These are phyloP conservation scores for Cryptosporidium bovis DNA, from an alignment of 169 alveolate genomes.

Conservation along the genomic window DNA sequence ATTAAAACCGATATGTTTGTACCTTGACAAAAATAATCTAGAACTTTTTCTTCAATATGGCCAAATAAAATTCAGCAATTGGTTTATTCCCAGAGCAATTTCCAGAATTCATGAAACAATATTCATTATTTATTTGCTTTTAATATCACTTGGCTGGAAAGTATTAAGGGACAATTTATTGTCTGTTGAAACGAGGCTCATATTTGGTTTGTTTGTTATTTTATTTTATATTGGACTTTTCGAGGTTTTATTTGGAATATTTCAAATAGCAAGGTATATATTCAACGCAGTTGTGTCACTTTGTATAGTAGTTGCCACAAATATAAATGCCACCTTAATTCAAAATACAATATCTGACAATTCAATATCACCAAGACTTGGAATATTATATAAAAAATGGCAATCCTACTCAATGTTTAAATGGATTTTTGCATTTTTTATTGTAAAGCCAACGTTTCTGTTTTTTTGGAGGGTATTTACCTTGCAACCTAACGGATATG, in stretches of 20 bases:
- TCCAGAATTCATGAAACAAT: constrained; percentile 32
- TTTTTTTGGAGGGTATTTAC: constrained; percentile 34
- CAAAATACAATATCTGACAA: constrained; percentile 66
- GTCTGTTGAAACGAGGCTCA: constrained; percentile 31
- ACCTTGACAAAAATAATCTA: constrained; percentile 20
- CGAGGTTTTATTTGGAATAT: constrained; percentile 35
- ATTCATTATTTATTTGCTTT: constrained; percentile 38
- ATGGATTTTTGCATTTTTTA: constrained; percentile 44
- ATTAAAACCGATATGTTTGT: constrained; percentile 38
- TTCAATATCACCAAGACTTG: constrained; percentile 66
- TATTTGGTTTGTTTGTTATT: constrained; percentile 24
- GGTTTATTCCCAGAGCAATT: constrained; percentile 63
- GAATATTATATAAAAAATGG: constrained; percentile 58
- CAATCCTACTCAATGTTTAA: constrained; percentile 39
- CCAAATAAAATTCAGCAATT: constrained; percentile 13
- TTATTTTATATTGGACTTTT: constrained; percentile 46
- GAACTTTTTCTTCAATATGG: constrained; percentile 24
- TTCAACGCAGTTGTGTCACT: constrained; percentile 41
- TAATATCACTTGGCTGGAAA: constrained; percentile 73
- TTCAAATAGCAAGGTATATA: constrained; percentile 64
- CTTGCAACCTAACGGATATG: constrained; percentile 58
- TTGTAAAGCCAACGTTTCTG: constrained; percentile 37
- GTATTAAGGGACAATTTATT: constrained; percentile 53
- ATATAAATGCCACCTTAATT: constrained; percentile 48
- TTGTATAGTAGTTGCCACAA: constrained; percentile 56